Evolutionary conservation across 208 protist genomes (phyloP), one percentile per base, ranked within the genome.

Genomic region (Porcisia hertigi): DNA sequence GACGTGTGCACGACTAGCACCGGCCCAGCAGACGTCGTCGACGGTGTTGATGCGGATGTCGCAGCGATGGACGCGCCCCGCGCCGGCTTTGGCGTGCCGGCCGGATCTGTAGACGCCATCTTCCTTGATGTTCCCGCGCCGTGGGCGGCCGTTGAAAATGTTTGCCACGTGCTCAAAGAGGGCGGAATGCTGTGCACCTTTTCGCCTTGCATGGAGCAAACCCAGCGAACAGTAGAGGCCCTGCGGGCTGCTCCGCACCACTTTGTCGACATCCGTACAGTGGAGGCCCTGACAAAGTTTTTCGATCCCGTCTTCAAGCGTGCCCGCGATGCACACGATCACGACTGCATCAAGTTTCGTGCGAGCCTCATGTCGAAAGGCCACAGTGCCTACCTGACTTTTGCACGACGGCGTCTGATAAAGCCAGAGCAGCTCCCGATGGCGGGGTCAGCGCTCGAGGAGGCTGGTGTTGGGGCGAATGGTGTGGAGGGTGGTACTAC

Each of bases 161-260:
- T 96, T 3, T 83, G 83, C 41, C 88, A 96, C 69, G 80, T 97
- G 45, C 88, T 97, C 39, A 83, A 87, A 25, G 87, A 86, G 18
- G 92, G 90, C 45, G 94, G 94, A 12, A 92, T 96, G 82, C 84
- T 98, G 3, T 97, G 92, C 83, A 98, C 91, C 72, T 98, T 97
- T 74, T 98, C 94, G 4, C 96, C 96, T 7, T 98, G 96, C 84
- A 98, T 98, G 75, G 96, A 98, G 84, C 96, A 98, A 84, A 91
- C 91, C 2, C 96, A 98, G 86, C 87, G 92, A 47, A 96, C 92
- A 25, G 87, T 77, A 45, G 75, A 84, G n/a, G 74, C 69, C 12
- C 76, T 98, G 30, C 86, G 90, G 12, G 77, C 93, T 54, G 72
- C 81, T 8, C 87, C 89, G 43, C 81, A 89, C 73, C 83, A 87